These are phyloP conservation scores for Lizanozyma gosingica DNA, from an alignment of 1,139 yeast species.

Conservation along the genomic window DNA sequence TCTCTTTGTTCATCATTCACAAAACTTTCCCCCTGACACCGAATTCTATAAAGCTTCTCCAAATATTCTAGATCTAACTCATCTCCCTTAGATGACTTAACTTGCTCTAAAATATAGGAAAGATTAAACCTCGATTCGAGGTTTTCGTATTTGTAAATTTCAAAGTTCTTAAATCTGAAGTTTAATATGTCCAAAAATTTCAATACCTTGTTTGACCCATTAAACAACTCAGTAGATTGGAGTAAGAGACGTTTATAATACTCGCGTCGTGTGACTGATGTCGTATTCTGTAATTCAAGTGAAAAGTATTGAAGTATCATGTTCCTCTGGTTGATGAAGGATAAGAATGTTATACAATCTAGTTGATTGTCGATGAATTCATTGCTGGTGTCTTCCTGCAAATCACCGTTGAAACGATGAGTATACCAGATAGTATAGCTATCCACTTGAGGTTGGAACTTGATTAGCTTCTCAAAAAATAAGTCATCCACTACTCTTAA, in stretches of 20 bases:
- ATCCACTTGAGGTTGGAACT: constrained; percentile 47
- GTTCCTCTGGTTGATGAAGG: constrained; percentile 57
- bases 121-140: constrained; percentile 30
- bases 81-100: constrained; percentile 9
- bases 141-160: constrained; percentile 26
- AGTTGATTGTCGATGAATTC: constrained; percentile 22
- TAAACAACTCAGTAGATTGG: constrained; percentile 34
- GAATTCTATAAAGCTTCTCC: constrained; percentile 15
- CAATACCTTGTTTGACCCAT: constrained; percentile 55
- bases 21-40: constrained; percentile 14
- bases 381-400: constrained; percentile 18
- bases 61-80: constrained; percentile 16
- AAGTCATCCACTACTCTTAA: constrained; percentile 35
- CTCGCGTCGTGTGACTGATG: constrained; percentile 47
- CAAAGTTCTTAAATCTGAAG: constrained; percentile 36
- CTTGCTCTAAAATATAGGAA: constrained; percentile 17
- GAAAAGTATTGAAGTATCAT: constrained; percentile 58
- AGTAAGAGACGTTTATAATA: constrained; percentile 47
- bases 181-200: constrained; percentile 65
- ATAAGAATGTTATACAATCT: constrained; percentile 45
- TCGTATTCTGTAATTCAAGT: constrained; percentile 56
- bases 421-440: constrained; percentile 44
- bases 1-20: constrained; percentile 13
- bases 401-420: constrained; percentile 31
- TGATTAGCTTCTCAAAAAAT: constrained; percentile 45